Evolutionary conservation across 164 flowering plant genomes (phyloP).

Genomic region (Vitis rotundifolia): DNA sequence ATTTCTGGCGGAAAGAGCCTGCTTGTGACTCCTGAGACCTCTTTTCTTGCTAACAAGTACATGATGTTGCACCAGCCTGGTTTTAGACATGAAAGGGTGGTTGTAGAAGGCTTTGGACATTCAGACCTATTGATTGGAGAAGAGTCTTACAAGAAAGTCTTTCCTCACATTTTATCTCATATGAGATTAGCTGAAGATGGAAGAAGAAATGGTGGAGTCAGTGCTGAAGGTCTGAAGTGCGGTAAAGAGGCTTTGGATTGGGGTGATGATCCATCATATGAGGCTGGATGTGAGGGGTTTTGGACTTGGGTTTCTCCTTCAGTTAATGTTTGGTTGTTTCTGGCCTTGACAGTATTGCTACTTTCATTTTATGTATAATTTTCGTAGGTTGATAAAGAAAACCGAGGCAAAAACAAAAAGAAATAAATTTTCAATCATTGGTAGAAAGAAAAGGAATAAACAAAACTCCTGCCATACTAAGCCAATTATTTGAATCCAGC

Average conservation of each 20-base stretch:
- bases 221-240: constrained; percentile 10
- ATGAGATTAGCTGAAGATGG: constrained; percentile 28
- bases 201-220: constrained; percentile 4
- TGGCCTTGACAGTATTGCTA: no score
- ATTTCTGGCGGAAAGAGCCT: constrained; percentile 54
- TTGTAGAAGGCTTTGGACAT: constrained; percentile 61
- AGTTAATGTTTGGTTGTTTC: constrained; percentile 15
- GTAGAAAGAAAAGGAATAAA: no score
- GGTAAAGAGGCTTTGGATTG: constrained; percentile 38
- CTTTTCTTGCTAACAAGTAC: constrained; percentile 54
- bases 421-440: no score
- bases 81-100: constrained; percentile 47
- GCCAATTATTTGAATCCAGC: no score
- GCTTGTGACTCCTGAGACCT: constrained; percentile 55
- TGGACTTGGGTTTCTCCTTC: constrained; percentile 22
- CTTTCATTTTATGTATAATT: no score
- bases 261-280: constrained; percentile 30
- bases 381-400: no score
- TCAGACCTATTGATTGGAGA: constrained; percentile 60
- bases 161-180: constrained; percentile 55
- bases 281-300: constrained; percentile 11
- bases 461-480: no score
- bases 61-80: constrained; percentile 68
- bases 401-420: no score
- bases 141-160: constrained; percentile 41